These are phyloP conservation scores for Helminthosporium solani DNA, from an alignment of 2,329 filamentous ascomycete genomes.

Conservation along the genomic window DNA sequence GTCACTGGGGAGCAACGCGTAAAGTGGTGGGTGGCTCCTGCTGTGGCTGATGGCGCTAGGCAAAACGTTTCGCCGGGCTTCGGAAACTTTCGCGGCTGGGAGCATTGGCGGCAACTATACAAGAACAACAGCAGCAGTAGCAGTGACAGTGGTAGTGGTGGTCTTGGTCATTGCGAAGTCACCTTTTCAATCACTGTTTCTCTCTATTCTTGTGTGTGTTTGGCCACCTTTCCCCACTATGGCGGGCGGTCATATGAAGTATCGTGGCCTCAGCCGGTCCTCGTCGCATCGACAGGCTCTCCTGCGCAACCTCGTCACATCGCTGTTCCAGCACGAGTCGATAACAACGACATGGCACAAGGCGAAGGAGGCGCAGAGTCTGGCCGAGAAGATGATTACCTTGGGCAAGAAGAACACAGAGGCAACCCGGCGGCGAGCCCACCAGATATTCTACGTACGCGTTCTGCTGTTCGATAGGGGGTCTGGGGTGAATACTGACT, in stretches of 20 bases:
- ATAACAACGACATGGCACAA: conserved; percentile 96
- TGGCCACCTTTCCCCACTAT: conserved; percentile 51
- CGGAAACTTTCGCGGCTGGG: conserved; percentile 25
- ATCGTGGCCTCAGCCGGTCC: conserved; percentile 81
- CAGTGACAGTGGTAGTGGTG: too few relatives aligned
- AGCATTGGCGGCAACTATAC: conserved; percentile 1
- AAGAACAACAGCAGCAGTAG: too few relatives aligned
- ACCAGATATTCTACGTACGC: conserved; percentile 80
- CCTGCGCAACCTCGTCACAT: conserved; percentile 92
- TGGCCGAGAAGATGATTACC: conserved; percentile 94
- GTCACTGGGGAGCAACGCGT: neutral
- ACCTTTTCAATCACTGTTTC: conserved; percentile 2
- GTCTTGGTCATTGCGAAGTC: conserved; percentile 4
- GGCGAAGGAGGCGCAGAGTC: conserved; percentile 91
- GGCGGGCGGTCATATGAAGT: conserved; percentile 85
- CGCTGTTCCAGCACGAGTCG: conserved; percentile 87
- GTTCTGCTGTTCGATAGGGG: conserved; percentile 1
- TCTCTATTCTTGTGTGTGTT: conserved; percentile 4
- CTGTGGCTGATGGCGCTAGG: neutral
- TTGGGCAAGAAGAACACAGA: conserved; percentile 91
- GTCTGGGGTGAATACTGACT: conserved; percentile 18
- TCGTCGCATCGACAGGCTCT: conserved; percentile 89
- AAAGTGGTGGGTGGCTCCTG: too few relatives aligned
- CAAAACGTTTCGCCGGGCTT: conserved; percentile 15
- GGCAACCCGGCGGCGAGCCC: conserved; percentile 71